Evolutionary conservation across 2,329 filamentous ascomycete genomes (phyloP), one percentile per base, ranked within the genome.

Genomic region (Aspergillus tanneri): DNA sequence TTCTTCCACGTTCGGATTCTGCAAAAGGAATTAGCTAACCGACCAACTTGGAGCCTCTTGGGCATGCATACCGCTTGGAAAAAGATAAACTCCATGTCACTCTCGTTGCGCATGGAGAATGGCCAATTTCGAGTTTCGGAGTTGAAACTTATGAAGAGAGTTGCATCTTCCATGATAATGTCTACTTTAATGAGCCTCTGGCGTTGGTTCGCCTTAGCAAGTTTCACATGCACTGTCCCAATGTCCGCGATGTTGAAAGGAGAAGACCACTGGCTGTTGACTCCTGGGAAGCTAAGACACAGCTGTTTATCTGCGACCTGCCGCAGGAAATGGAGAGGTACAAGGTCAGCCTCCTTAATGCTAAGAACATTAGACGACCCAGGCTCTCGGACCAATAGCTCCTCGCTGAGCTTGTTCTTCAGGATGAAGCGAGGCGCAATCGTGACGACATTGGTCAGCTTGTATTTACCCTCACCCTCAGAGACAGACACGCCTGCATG

Each of bases 31-130:
- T 47, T 23, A 47, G 45, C 11, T 21, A 5, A 21, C 8, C 5
- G 11, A 12, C 2, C 9, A 11, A 19, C 24, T 6, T 19, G 8
- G 18, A 6, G 11, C 10, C 5, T 21, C 3, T 4, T 19, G 32
- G 18, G 25, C 19, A 2, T 23, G 57, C 62, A 51, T 57, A 65
- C 87, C 14, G 90, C 88, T 69, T 99, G 93, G 76, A 87, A 96
- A 74, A 99, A 99, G 40, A 92, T 86, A 69, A 97, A 97, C 65
- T 97, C 93, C 19, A 87, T 87, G 62, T 97, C 92, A 63, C 92
- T 97, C 73, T 97, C 93, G 64, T 99, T 99, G 56, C 93, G 87
- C 85, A 99, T 96, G 0, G 91, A 96, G 72, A 93, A 99, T 0
- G 93, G 93, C 93, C 93, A 99, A 65, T 95, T 90, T 69, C 93